Evolutionary conservation across 2,329 filamentous ascomycete species (phyloP), one percentile per base, ranked within the genome.

Genomic region (Exutisphaerella laricina): DNA sequence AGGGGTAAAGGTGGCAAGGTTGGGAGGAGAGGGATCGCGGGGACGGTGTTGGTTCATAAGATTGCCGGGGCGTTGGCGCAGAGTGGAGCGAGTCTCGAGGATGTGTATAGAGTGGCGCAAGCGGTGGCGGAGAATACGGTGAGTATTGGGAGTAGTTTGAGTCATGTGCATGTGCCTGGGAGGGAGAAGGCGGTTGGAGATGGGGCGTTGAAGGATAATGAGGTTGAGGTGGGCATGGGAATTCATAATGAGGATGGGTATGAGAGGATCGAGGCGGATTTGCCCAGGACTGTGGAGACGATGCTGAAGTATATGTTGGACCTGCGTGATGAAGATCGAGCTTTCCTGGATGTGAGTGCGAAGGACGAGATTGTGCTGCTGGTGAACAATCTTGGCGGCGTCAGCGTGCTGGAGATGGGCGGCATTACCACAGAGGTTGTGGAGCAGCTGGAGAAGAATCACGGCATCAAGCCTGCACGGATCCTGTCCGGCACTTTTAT

Each of bases 101-200:
- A 94, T 43, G 85, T 94, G 3, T 77, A 81, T 47, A 72, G 74
- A 50, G 78, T 89, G 8, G 88, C 88, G 5, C 74, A 80, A 58
- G 67, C 88, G 37, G 78, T 79, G 3, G 82, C 85, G 2, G 73
- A 78, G 13, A 94, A 94, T 60, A 68, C 90, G 5, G 84, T 94
- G 23, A 88, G 84, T 30, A 85, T 96, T 16, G 90, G 89, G 12
- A 85, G 86, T 3, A 90, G 85, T 40, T 69, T 96, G 30, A 83
- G 85, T 51, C 89, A 94, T 62, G 89, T 96, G n/a, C 90, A 96
- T 61, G 86, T 96, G 0, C 90, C 90, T 0, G 89, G 90, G 3
- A 77, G 88, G 47, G 76, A 71, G 1, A 60, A 70, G 5, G 65
- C 69, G 0, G 75, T 79, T 51, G 60, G 65, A 9, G 73, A 72